Percentiles rank a stretch among this genome's conserved stretches.
phyloP scores from a whole-genome alignment of 495 filamentous ascomycete species.

The Astrocystis sublimbata region DNA sequence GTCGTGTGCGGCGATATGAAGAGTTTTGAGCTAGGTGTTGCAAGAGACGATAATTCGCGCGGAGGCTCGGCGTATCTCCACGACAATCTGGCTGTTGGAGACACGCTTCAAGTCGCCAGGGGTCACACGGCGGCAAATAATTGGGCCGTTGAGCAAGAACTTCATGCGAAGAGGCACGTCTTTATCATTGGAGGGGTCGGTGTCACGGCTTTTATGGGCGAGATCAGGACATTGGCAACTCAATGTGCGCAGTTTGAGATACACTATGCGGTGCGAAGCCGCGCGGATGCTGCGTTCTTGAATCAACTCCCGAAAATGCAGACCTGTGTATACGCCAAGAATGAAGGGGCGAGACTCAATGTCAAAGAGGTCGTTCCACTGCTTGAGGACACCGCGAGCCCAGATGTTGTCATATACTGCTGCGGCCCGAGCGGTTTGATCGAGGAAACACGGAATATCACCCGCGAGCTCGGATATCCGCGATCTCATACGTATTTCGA shows the following conservation, averaged over 20 bases:
- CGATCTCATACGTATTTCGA: constrained; percentile 27
- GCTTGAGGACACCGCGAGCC: constrained; percentile 9
- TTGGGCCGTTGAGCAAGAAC: constrained; percentile 18
- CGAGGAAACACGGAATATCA: constrained; percentile 21
- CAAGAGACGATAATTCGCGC: constrained; percentile 37
- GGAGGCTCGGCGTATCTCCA: constrained; percentile 42
- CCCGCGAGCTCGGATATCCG: constrained; percentile 26
- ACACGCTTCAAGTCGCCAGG: constrained; percentile 50
- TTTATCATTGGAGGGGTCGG: constrained; percentile 45
- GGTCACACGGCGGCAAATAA: constrained; percentile 23
- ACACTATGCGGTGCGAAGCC: constrained; percentile 41
- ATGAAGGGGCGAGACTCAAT: constrained; percentile 23
- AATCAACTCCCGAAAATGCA: constrained; percentile 21
- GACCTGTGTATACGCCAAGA: constrained; percentile 29
- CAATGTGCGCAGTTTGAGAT: constrained; percentile 34
- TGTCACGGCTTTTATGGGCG: constrained; percentile 40
- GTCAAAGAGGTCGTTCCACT: constrained; percentile 22
- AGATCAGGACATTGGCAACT: constrained; percentile 27
- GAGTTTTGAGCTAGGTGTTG: constrained; percentile 41
- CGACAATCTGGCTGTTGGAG: constrained; percentile 32
- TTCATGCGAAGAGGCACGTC: constrained; percentile 33
- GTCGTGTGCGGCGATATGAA: constrained; percentile 38
- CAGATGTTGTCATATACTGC: constrained; percentile 24
- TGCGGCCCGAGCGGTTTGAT: constrained; percentile 31
- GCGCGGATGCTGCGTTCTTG: constrained; percentile 37